Conservation (phyloP, 139 green algal genomes). For the Desmodesmus armatus region DNA sequence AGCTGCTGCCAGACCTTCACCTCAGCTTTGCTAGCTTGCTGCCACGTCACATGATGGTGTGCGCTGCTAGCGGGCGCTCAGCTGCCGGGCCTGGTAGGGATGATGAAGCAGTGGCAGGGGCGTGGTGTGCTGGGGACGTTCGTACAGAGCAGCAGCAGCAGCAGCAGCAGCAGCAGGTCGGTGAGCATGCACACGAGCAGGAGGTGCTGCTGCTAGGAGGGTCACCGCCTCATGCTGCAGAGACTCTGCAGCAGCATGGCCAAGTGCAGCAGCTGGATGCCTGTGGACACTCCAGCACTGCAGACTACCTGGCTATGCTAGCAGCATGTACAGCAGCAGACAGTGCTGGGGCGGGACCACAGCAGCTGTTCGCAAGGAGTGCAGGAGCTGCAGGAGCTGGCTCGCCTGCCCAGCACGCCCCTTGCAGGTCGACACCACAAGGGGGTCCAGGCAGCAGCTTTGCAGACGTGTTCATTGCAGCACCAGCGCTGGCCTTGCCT, state of each 20-base stretch:
- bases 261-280: background rate
- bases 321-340: constrained; percentile 1
- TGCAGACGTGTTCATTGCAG: constrained; percentile 22
- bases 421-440: background rate
- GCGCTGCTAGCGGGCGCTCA: background rate
- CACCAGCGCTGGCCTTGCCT: background rate
- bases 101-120: background rate
- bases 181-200: background rate
- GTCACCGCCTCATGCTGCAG: too few relatives aligned
- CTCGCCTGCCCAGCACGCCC: background rate
- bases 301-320: background rate
- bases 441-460: constrained; percentile 18
- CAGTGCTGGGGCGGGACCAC: background rate
- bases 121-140: background rate
- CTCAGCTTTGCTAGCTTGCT: background rate
- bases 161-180: constrained; percentile 22
- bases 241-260: constrained; percentile 1
- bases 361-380: background rate
- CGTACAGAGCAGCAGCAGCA: constrained; percentile 8
- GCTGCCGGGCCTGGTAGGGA: too few relatives aligned
- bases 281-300: background rate
- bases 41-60: background rate
- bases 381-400: background rate
- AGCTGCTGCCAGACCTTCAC: constrained; percentile 7
- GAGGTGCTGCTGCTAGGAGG: background rate